Base-by-base conservation (phyloP, 371 early-diverging fungal genomes). In the Massospora cicadina region DNA sequence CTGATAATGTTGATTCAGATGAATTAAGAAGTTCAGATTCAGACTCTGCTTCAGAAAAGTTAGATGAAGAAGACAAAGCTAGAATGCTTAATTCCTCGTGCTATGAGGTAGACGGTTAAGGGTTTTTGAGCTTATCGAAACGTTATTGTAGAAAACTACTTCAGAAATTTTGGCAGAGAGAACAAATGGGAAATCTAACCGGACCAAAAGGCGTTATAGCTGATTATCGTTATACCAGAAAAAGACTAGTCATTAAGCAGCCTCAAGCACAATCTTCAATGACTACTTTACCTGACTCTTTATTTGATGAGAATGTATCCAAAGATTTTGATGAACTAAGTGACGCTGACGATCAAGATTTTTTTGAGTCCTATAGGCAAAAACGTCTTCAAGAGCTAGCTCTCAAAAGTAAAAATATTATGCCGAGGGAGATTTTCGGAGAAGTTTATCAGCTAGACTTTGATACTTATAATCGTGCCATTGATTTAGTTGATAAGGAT, bases 201-300 rank as follows among this genome's bases (percentile, higher is more conserved):
- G 81, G 81, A 0, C 79, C 79, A 21, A 81, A 81, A 68, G 81
- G 81, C 56, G 81, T 81, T 13, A 61, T 75, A 54, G 78, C 79
- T 7, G 81, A 81, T 68, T 73, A 78, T 60, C 72, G 67, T 5
- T 72, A 70, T 66, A 70, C 76, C 58, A 69, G 75, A 60, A 68
- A 72, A 69, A 33, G 66, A 32, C 58, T 71, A 56, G 28, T 33
- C 1, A 60, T n/a, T 10, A 58, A 58, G 2, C 25, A 29, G 21
- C 21, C 25, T 3, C 5, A 25, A 3, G 43, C 5, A 24, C 61
- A 60, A 26, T 21, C 28, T 10, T 32, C 23, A 2, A n/a, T 26
- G 26, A 3, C 2, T n/a, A 1, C 3, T 26, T 7, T 25, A 10
- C 10, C 29, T 1, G 30, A 30, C 17, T 58, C 58, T 58, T 21